Evolutionary conservation across 2,329 filamentous ascomycete species (phyloP).

Genomic region (Chaetomiaceae sp.): DNA sequence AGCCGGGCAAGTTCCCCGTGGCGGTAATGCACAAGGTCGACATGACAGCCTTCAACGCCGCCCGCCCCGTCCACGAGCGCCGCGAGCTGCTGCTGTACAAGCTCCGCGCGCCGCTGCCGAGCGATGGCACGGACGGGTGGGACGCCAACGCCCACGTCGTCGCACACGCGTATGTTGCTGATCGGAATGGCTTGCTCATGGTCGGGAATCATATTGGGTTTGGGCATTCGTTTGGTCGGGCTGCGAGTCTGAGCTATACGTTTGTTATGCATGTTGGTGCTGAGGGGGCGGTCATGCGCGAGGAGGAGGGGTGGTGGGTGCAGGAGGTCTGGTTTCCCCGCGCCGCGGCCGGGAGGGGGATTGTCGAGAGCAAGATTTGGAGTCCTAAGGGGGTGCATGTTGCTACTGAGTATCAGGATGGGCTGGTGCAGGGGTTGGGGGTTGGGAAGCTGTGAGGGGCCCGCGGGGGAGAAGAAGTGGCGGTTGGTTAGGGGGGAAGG

Average conservation of each 20-base stretch:
- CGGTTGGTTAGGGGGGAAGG: too few species aligned
- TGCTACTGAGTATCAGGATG: conserved; percentile 52
- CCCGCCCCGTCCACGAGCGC: conserved; percentile 38
- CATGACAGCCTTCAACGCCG: conserved; percentile 42
- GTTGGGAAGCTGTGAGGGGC: conserved; percentile 12
- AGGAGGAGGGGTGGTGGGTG: conserved; percentile 45
- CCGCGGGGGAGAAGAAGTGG: too few species aligned
- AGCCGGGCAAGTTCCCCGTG: conserved; percentile 43
- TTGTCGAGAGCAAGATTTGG: conserved; percentile 49
- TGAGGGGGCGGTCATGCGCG: conserved; percentile 42
- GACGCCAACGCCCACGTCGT: conserved; percentile 43
- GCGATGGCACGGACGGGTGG: neutral
- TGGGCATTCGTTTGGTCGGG: conserved; percentile 37
- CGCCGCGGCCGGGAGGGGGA: conserved; percentile 41
- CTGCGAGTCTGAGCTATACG: conserved; percentile 46
- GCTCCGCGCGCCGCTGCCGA: conserved; percentile 33
- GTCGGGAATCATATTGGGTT: conserved; percentile 45
- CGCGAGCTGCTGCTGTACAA: conserved; percentile 48
- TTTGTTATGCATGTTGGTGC: conserved; percentile 50
- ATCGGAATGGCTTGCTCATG: conserved; percentile 52
- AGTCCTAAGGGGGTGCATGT: conserved; percentile 49
- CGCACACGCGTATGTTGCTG: conserved; percentile 47
- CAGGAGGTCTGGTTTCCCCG: conserved; percentile 48
- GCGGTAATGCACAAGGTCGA: conserved; percentile 53
- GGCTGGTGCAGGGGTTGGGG: conserved; percentile 26